phyloP scores from a whole-genome alignment of 2,329 filamentous ascomycete genomes.

The Diplocarpon mali region DNA sequence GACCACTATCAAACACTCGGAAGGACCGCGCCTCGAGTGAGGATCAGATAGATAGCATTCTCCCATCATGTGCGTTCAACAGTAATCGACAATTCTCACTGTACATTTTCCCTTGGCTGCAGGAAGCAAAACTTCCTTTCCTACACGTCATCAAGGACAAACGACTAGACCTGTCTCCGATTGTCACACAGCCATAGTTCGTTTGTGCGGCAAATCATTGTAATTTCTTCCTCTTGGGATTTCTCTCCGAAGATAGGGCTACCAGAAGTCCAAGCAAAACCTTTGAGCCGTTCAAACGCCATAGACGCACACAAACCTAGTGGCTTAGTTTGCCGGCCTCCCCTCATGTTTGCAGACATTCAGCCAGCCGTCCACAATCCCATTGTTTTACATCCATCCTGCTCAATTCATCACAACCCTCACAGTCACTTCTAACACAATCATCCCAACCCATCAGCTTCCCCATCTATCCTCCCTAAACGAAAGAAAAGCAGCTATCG shows the following conservation, averaged over 20 bases:
- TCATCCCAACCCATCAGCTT: background rate
- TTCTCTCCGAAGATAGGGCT: background rate
- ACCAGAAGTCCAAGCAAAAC: too few relatives aligned
- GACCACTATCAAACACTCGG: slow-evolving; percentile 7
- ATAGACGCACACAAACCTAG: background rate
- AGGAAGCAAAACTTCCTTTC: background rate
- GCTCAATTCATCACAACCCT: background rate
- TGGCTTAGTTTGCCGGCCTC: background rate
- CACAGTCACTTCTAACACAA: slow-evolving; percentile 8
- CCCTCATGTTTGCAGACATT: background rate
- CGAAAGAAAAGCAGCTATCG: background rate
- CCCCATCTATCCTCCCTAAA: background rate
- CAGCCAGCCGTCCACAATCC: background rate
- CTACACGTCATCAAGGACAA: background rate
- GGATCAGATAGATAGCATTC: background rate
- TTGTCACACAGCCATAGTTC: background rate
- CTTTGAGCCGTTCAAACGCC: background rate
- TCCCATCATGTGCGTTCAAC: background rate
- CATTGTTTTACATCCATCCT: slow-evolving; percentile 1
- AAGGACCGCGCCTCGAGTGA: background rate
- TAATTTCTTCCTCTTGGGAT: background rate
- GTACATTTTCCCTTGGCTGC: background rate
- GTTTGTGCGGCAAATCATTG: background rate
- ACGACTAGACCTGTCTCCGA: background rate
- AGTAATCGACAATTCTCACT: background rate